These are phyloP conservation scores for Cladorrhinum samala DNA, from an alignment of 495 filamentous ascomycete genomes.

Conservation along the genomic window DNA sequence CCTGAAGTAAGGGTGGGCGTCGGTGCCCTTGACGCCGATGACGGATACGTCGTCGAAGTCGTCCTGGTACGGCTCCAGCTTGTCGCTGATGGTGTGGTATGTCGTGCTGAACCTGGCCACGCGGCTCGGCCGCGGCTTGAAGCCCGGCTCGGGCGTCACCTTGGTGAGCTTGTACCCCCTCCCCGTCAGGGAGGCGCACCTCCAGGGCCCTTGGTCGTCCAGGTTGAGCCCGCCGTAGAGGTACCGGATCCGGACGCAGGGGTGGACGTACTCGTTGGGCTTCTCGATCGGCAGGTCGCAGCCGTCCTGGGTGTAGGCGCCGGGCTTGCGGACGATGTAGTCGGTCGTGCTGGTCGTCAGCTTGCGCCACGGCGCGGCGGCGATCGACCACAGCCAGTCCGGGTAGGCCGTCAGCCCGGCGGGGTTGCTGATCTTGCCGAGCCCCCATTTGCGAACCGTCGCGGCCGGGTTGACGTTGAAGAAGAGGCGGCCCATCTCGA, in stretches of 20 bases:
- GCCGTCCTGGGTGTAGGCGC: conserved; percentile 4
- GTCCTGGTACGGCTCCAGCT: background rate
- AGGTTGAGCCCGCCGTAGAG: conserved; percentile 6
- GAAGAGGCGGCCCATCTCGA: conserved; percentile 9
- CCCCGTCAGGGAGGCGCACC: background rate
- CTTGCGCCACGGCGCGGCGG: background rate
- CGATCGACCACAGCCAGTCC: background rate
- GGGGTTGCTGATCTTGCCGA: conserved; percentile 8
- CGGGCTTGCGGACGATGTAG: conserved; percentile 4
- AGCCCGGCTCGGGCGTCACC: background rate
- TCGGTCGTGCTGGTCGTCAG: background rate
- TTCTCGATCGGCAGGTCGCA: background rate
- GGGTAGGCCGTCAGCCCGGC: background rate
- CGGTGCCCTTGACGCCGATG: background rate
- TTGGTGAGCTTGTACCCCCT: background rate
- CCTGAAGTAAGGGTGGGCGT: background rate
- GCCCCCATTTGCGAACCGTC: conserved; percentile 4
- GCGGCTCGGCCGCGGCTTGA: background rate
- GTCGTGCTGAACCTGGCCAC: background rate
- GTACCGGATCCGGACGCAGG: conserved; percentile 11
- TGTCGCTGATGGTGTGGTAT: background rate
- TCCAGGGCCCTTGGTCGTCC: conserved; percentile 7
- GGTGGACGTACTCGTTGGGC: conserved; percentile 9
- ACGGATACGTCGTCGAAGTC: background rate
- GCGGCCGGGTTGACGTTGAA: conserved; percentile 1